Conservation (phyloP, 176 grass and related monocot species). For the Zea luxurians region DNA sequence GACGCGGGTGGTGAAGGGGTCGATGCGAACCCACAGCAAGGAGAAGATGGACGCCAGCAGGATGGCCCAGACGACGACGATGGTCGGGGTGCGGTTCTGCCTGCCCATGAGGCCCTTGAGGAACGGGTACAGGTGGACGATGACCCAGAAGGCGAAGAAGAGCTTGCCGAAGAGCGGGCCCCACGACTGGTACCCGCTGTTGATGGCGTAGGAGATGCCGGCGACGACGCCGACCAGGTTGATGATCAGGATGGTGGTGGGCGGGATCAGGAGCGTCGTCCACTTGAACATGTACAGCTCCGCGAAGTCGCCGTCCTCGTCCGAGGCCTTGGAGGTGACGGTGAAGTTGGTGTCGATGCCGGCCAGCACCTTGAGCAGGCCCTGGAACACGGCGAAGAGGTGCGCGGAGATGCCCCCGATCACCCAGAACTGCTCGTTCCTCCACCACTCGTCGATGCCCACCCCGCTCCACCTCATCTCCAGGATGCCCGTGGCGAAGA, state of each 20-base stretch:
- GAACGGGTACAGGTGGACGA: slow-evolving; percentile 94
- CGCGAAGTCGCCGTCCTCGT: slow-evolving; percentile 79
- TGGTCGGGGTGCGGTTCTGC: slow-evolving; percentile 86
- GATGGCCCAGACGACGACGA: slow-evolving; percentile 89
- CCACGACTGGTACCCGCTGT: slow-evolving; percentile 90
- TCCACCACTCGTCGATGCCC: slow-evolving; percentile 91
- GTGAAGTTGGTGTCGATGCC: slow-evolving; percentile 95
- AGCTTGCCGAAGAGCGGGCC: slow-evolving; percentile 91
- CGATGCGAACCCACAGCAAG: slow-evolving; percentile 81
- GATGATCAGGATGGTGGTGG: slow-evolving; percentile 78
- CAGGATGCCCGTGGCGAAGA: slow-evolving; percentile 89
- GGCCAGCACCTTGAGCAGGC: slow-evolving; percentile 88
- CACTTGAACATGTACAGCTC: slow-evolving; percentile 98
- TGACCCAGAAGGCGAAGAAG: slow-evolving; percentile 97
- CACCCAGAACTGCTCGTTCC: slow-evolving; percentile 96
- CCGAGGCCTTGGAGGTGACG: slow-evolving; percentile 85
- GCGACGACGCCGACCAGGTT: slow-evolving; percentile 85
- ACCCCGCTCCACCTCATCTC: slow-evolving; percentile 98
- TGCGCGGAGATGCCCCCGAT: slow-evolving; percentile 93
- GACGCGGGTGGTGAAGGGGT: slow-evolving; percentile 68
- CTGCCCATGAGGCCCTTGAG: slow-evolving; percentile 94
- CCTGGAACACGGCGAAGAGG: slow-evolving; percentile 84
- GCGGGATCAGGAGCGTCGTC: slow-evolving; percentile 89
- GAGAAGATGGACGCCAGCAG: slow-evolving; percentile 89
- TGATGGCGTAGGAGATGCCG: slow-evolving; percentile 87